Conservation (phyloP, 2,329 filamentous ascomycete species). For the Ophiostoma ulmi region DNA sequence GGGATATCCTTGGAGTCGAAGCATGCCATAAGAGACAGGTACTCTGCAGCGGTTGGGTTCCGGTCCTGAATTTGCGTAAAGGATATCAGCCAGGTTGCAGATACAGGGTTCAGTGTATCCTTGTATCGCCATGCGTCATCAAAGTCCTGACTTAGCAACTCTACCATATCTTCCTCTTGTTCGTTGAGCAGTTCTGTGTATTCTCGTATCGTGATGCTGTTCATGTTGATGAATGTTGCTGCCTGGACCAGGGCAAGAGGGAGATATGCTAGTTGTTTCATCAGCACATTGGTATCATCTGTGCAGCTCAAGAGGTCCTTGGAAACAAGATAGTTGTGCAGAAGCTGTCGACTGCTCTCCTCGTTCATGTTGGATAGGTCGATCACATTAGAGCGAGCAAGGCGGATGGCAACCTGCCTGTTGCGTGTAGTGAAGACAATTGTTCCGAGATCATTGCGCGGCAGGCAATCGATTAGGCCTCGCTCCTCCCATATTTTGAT, state of each 20-base stretch:
- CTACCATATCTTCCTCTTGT: background rate
- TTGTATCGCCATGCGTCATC: background rate
- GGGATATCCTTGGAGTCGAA: constrained; percentile 1
- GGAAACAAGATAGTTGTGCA: background rate
- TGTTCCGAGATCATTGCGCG: background rate
- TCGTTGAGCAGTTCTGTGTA: background rate
- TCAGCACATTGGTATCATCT: background rate
- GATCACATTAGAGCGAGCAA: background rate
- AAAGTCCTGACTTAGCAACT: background rate
- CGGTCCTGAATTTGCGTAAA: constrained; percentile 2
- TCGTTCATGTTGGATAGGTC: constrained; percentile 1
- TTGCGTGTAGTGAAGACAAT: background rate
- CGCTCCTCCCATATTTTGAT: constrained; percentile 6
- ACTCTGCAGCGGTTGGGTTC: background rate
- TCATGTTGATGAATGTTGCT: constrained; percentile 4
- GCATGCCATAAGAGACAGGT: background rate
- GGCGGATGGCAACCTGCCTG: background rate
- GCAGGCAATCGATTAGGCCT: background rate
- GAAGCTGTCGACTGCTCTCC: background rate
- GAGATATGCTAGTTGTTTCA: background rate
- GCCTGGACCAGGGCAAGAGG: background rate
- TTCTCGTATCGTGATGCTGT: background rate
- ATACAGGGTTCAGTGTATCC: background rate
- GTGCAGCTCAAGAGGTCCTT: background rate
- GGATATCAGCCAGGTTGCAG: background rate